Base-by-base conservation (phyloP, 2,329 filamentous ascomycete species). In the Rugonectria rugulosa region DNA sequence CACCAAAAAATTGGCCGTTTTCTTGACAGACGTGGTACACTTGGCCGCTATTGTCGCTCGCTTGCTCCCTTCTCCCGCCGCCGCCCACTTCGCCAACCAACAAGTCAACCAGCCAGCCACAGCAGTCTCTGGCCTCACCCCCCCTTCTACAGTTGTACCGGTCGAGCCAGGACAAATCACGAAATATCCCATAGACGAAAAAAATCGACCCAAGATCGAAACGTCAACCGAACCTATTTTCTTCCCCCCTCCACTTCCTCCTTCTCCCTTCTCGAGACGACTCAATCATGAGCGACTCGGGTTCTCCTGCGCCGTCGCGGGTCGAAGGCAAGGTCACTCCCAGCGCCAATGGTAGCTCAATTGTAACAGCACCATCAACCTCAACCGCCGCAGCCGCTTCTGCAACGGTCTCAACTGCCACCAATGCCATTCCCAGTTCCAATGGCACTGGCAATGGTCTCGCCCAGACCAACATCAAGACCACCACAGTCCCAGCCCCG, bases 241-340 rank as follows among this genome's bases (percentile, higher is more conserved):
- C 31, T 34, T 24, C 26, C 17, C 24, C 32, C 24, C 32, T 24
- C 54, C 24, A 40, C 20, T 14, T 9, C 11, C 26, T 53, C 19
- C 26, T 6, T 32, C 26, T 10, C 24, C 15, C 23, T 4, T 6
- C 32, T 12, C 54, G 43, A 31, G 45, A 41, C 37, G 8, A 53
- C 59, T 59, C 59, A 56, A 59, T 29, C 38, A 71, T 71, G 68
- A 60, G 57, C 58, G 59, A 53, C 43, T 57, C 53, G 44, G 47
- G 48, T 38, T 43, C 50, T 29, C 54, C 64, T 58, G 56, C 66
- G 51, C 46, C 65, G 59, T 67, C 68, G 67, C 65, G 59, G 64
- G 62, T 54, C 64, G 63, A 70, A 60, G 65, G 66, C 55, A 57
- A 61, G 55, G 53, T 53, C 53, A 51, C 46, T 32, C 37, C 56